Evolutionary conservation across 2,329 filamentous ascomycete species (phyloP).

Genomic region (Phialemoniopsis sp.): DNA sequence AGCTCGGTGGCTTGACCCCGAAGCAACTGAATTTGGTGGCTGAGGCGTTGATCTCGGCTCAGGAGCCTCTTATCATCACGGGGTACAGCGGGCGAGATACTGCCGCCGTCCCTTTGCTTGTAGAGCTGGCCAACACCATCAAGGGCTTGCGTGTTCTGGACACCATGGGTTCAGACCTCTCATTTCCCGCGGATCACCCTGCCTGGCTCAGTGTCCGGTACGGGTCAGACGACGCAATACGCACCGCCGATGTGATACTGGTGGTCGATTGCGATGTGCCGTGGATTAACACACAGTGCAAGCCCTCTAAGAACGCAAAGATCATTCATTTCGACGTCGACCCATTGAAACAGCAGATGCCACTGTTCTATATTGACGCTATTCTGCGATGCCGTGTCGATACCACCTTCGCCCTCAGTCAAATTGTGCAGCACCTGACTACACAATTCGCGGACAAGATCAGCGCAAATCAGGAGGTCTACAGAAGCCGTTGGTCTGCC

Average conservation of each 20-base stretch:
- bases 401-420: constrained; percentile 33
- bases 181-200: constrained; percentile 23
- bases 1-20: constrained; percentile 53
- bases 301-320: constrained; percentile 49
- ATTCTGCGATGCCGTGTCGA: constrained; percentile 46
- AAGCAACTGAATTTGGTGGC: no score
- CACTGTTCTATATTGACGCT: constrained; percentile 53
- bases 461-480: neutral
- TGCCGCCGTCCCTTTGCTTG: constrained; percentile 34
- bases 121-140: constrained; percentile 39
- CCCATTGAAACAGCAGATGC: constrained; percentile 60
- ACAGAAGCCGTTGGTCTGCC: constrained; percentile 35
- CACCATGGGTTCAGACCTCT: constrained; percentile 43
- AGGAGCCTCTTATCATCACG: constrained; percentile 42
- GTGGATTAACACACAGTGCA: constrained; percentile 63
- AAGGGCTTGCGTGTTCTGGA: constrained; percentile 45
- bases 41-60: constrained; percentile 37
- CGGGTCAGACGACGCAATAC: constrained; percentile 46
- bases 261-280: constrained; percentile 67
- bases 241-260: constrained; percentile 60
- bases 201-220: constrained; percentile 33
- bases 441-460: constrained; percentile 1
- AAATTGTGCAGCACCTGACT: constrained; percentile 18
- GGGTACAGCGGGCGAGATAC: constrained; percentile 44
- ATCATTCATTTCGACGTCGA: constrained; percentile 65